A percentile compares a stretch with the other conserved stretches of the same genome.
Evolutionary conservation across 1,284 basidiomycete genomes (phyloP).

Genomic region (Pterulicium gracile): DNA sequence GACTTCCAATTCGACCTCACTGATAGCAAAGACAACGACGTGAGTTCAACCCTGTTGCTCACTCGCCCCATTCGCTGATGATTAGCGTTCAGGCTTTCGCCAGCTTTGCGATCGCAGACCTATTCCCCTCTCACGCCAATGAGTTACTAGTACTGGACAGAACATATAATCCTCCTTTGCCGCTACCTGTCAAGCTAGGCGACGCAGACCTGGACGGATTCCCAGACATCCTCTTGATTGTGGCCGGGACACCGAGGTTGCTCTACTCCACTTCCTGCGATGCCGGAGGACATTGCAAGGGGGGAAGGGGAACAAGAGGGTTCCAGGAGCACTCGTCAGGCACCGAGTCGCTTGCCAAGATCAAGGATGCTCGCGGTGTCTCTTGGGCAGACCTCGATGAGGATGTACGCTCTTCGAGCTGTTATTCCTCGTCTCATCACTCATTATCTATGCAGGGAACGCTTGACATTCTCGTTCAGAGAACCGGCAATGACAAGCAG

Average conservation of each 20-base stretch:
- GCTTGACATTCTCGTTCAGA: slow-evolving; percentile 85
- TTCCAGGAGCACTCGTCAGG: slow-evolving; percentile 56
- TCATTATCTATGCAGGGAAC: slow-evolving; percentile 57
- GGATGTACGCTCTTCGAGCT: slow-evolving; percentile 53
- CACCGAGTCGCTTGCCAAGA: slow-evolving; percentile 47
- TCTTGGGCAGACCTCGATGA: slow-evolving; percentile 93
- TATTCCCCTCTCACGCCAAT: slow-evolving; percentile 38
- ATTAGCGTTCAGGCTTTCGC: slow-evolving; percentile 44
- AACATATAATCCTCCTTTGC: slow-evolving; percentile 51
- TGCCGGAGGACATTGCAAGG: slow-evolving; percentile 20
- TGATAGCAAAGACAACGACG: slow-evolving; percentile 41
- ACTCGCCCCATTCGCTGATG: no score
- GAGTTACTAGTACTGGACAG: slow-evolving; percentile 64
- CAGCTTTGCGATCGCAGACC: slow-evolving; percentile 51
- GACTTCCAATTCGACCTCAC: slow-evolving; percentile 72
- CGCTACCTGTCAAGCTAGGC: slow-evolving; percentile 74
- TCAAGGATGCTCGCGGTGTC: slow-evolving; percentile 74
- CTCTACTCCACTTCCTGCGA: slow-evolving; percentile 68
- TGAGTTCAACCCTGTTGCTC: slow-evolving; percentile 22
- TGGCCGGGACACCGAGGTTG: slow-evolving; percentile 53
- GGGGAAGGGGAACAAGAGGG: slow-evolving; percentile 42
- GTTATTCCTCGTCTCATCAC: slow-evolving; percentile 5
- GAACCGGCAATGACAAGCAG: slow-evolving; percentile 56
- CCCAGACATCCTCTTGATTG: slow-evolving; percentile 80
- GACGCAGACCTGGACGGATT: slow-evolving; percentile 94